Percentiles rank a stretch among this genome's conserved stretches.
These are phyloP conservation scores for Gonium pectorale DNA, from an alignment of 139 green algal species.

Conservation along the genomic window DNA sequence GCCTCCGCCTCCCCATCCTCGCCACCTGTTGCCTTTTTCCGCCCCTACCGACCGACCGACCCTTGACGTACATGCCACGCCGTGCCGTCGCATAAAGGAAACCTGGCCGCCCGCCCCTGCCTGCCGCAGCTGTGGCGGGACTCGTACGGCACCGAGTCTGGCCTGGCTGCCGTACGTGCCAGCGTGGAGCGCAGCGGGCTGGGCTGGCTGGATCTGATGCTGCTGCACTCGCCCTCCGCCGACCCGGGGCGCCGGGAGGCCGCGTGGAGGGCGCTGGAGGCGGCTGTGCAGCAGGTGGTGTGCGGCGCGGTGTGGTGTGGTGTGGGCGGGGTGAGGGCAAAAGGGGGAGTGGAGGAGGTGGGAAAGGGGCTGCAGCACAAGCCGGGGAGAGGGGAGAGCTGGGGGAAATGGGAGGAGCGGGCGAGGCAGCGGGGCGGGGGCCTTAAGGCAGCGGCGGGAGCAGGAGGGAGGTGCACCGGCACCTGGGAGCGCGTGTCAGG, in stretches of 20 bases:
- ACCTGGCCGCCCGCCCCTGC: no score
- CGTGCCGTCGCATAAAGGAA: no score
- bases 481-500: no score
- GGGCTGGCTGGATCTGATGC: conserved; percentile 59
- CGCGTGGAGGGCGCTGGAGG: conserved; percentile 74
- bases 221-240: conserved; percentile 70
- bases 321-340: neutral
- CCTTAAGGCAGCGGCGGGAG: no score
- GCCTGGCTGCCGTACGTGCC: conserved; percentile 11
- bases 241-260: conserved; percentile 48
- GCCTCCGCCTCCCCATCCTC: neutral
- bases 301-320: neutral
- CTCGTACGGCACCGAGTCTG: conserved; percentile 20
- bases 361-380: no score
- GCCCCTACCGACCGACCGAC: neutral
- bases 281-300: conserved; percentile 45
- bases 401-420: no score
- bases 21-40: neutral
- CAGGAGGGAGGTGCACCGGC: no score
- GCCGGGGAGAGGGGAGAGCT: no score
- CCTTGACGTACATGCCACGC: no score
- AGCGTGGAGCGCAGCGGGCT: conserved; percentile 38
- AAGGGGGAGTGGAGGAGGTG: no score
- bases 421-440: no score
- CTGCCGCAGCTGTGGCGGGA: conserved; percentile 6